Evolutionary conservation across 495 filamentous ascomycete genomes (phyloP).

Genomic region (Filosporella fistucella): DNA sequence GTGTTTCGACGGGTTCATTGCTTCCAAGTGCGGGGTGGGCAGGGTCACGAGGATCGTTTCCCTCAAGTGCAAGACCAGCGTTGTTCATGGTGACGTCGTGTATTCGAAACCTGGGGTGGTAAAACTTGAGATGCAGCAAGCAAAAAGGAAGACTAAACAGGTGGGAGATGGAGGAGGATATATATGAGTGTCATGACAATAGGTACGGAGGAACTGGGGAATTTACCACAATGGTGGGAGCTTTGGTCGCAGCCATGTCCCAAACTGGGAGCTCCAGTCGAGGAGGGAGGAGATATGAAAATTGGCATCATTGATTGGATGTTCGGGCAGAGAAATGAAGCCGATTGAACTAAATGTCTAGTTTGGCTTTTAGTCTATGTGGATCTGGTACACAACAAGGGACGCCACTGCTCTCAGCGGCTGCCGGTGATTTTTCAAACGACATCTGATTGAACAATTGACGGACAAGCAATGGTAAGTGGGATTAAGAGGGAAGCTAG

Average conservation of each 20-base stretch:
- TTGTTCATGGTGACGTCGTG: conserved; percentile 8
- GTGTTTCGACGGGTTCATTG: conserved; percentile 15
- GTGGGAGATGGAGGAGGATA: neutral
- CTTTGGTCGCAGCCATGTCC: no score
- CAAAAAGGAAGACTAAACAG: neutral
- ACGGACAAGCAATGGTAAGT: neutral
- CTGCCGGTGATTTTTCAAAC: neutral
- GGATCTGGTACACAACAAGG: neutral
- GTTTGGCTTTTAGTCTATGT: neutral
- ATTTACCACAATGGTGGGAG: no score
- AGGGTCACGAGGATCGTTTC: conserved; percentile 18
- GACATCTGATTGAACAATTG: neutral
- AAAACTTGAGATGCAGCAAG: neutral
- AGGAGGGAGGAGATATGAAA: no score
- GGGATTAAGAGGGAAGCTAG: no score
- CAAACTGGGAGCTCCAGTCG: no score
- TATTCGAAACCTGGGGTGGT: neutral
- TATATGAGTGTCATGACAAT: neutral
- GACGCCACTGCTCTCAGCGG: neutral
- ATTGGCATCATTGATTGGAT: no score
- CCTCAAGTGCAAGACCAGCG: conserved; percentile 16
- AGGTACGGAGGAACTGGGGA: no score
- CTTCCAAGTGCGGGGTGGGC: neutral
- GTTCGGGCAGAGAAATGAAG: no score
- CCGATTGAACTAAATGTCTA: no score